Base-by-base conservation (phyloP, 2,329 filamentous ascomycete species). In the Aureobasidium namibiae region DNA sequence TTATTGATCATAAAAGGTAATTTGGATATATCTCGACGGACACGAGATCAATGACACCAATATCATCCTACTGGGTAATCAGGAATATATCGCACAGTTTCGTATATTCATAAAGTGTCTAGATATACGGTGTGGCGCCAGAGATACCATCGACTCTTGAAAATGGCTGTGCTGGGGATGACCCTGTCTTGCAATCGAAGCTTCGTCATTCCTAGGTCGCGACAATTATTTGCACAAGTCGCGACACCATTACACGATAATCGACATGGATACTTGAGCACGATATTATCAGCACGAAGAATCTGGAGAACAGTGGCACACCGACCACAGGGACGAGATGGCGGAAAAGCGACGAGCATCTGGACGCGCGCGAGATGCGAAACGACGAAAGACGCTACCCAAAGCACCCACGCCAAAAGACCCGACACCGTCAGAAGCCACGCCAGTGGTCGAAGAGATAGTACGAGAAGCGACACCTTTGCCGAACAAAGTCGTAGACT, bases 401-500 rank as follows among this genome's bases (percentile, higher is more conserved):
- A 58, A 48, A 24, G 54, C 44, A 41, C 21, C 54, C 4, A 45
- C 53, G 33, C 41, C 53, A 31, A 57, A 38, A 21, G 41, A 45
- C 4, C 39, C 53, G 33, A 57, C 53, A 56, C 52, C 52, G 34
- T 29, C 45, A 13, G 52, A 56, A 26, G 54, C 42, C 6, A 48
- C 54, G 24, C 42, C 54, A n/a, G 53, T 34, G 7, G 52, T 33
- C 26, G 52, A 56, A 44, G 52, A 42, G 18, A 5, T n/a, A n/a
- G 29, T 44, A 23, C 42, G 61, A 49, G 65, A 63, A 74, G 59
- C 60, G 18, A 57, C 60, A 68, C 63, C 64, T 14, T 58, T 92
- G 58, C 88, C 88, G 26, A 83, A 78, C 62, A 83, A 82, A 46
- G 74, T 91, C 36, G 76, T 80, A 65, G 73, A 86, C 2, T 85